These are phyloP conservation scores for Glarea lozoyensis DNA, from an alignment of 495 filamentous ascomycete genomes.

Conservation along the genomic window DNA sequence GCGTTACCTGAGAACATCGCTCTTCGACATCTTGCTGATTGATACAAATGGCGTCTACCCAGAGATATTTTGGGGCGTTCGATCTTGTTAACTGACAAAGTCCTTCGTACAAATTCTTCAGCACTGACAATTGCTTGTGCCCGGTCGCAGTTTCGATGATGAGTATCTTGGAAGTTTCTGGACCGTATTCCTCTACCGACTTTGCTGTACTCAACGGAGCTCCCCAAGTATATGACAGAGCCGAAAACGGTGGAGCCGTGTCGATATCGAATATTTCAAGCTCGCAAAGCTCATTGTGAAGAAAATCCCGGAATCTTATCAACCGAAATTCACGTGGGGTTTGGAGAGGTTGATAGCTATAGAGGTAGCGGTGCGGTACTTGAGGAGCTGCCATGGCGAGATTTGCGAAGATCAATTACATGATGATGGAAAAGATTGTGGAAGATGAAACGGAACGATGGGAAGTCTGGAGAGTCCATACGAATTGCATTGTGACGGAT, in stretches of 20 bases:
- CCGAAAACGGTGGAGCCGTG: background rate
- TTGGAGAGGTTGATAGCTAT: background rate
- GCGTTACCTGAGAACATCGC: background rate
- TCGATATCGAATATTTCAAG: background rate
- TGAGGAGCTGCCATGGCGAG: background rate
- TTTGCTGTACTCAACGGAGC: background rate
- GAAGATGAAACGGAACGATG: no score
- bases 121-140: background rate
- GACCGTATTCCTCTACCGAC: background rate
- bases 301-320: background rate
- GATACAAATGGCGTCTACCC: background rate
- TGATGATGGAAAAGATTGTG: no score
- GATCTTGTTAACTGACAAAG: background rate
- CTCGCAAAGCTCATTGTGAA: conserved; percentile 1
- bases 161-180: background rate
- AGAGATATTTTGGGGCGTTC: background rate
- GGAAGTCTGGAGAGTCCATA: no score
- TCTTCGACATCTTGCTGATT: background rate
- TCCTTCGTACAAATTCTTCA: background rate
- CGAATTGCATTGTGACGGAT: no score
- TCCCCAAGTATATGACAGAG: conserved; percentile 2
- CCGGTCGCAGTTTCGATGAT: background rate
- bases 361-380: background rate
- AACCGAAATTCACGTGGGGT: background rate
- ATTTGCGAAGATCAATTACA: no score